Evolutionary conservation across 371 early-diverging fungal genomes (phyloP).

Genomic region (Syncephalastrum sp.): DNA sequence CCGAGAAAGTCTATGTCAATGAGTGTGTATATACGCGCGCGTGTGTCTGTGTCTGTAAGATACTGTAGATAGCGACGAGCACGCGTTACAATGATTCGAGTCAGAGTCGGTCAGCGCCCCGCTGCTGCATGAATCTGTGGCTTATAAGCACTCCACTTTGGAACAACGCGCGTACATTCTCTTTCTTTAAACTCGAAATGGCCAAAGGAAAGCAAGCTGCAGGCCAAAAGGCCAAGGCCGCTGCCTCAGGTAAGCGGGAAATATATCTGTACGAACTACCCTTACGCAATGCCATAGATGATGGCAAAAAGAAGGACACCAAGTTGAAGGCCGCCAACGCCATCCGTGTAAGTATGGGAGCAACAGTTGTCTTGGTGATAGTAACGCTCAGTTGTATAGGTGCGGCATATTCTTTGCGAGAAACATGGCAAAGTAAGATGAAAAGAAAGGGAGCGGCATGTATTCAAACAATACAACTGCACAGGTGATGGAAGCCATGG

Average conservation of each 20-base stretch:
- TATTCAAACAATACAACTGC: not conserved
- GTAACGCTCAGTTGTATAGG: slow-evolving; percentile 32
- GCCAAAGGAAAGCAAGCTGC: slow-evolving; percentile 50
- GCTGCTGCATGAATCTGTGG: too few relatives aligned
- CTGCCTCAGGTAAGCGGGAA: slow-evolving; percentile 15
- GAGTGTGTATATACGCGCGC: too few relatives aligned
- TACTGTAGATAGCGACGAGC: too few relatives aligned
- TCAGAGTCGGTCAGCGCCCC: too few relatives aligned
- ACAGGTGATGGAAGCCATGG: slow-evolving; percentile 58
- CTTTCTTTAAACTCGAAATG: slow-evolving; percentile 18
- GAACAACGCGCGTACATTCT: too few relatives aligned
- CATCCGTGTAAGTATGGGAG: slow-evolving; percentile 49
- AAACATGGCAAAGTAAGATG: slow-evolving; percentile 69
- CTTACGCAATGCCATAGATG: slow-evolving; percentile 10
- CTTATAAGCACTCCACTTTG: too few relatives aligned
- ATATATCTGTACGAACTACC: not conserved
- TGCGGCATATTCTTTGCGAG: slow-evolving; percentile 86
- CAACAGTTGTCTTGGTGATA: not conserved
- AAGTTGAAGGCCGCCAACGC: slow-evolving; percentile 79
- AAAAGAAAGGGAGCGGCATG: not conserved
- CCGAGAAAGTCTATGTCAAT: too few relatives aligned
- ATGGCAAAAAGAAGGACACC: slow-evolving; percentile 49
- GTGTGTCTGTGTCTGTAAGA: too few relatives aligned
- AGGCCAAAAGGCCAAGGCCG: slow-evolving; percentile 38
- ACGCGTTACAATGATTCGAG: too few relatives aligned